phyloP scores from a whole-genome alignment of 345 rosid genomes.

The Salix brachista region DNA sequence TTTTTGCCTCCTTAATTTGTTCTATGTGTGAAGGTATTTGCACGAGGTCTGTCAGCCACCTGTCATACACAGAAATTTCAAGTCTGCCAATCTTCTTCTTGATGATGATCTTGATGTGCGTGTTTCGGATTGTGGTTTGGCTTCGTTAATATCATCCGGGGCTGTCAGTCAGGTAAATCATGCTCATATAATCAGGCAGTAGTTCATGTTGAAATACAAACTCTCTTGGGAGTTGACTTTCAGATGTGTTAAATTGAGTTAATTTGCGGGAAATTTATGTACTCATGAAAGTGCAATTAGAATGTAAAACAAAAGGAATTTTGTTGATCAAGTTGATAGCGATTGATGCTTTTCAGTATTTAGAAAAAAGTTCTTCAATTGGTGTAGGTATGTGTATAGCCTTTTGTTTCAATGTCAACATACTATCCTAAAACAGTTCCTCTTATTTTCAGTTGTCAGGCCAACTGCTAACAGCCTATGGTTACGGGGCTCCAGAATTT shows the following conservation, averaged over 20 bases:
- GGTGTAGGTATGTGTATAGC: background rate
- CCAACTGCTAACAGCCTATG: conserved; percentile 67
- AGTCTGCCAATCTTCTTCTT: conserved; percentile 76
- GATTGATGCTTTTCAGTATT: background rate
- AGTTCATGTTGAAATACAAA: background rate
- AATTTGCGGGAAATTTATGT: background rate
- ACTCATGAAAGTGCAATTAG: background rate
- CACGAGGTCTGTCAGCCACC: conserved; percentile 93
- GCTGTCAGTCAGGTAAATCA: conserved; percentile 82
- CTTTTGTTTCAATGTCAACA: background rate
- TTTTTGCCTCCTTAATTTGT: conserved; percentile 12
- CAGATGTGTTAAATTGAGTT: conserved; percentile 10
- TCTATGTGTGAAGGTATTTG: conserved; percentile 58
- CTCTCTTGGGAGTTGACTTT: background rate
- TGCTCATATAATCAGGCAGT: background rate
- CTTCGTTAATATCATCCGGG: conserved; percentile 74
- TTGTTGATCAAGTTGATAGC: background rate
- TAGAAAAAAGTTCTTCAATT: background rate
- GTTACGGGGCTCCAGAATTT: conserved; percentile 96
- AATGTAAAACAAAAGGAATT: background rate
- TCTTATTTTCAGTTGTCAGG: conserved; percentile 74
- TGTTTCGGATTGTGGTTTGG: conserved; percentile 91
- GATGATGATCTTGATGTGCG: conserved; percentile 75
- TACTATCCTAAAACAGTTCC: background rate
- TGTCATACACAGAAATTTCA: conserved; percentile 82